Percentiles rank a stretch among this genome's conserved stretches.
phyloP scores from a whole-genome alignment of 441 rosid species.

The Gossypium lobatum region DNA sequence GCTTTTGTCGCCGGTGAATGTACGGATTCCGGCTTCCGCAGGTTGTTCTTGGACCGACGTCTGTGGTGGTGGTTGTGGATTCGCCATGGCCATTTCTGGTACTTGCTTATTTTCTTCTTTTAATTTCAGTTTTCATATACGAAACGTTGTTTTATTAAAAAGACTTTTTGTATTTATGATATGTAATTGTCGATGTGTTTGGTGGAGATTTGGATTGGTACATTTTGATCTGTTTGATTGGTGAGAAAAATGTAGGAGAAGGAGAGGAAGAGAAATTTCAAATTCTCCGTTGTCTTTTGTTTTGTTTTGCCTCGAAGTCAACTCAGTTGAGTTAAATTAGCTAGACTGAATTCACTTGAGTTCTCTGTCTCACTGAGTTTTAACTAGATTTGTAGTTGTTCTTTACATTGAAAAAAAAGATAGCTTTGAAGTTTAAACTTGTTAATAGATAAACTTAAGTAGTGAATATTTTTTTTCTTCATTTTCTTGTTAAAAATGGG shows the following conservation, averaged over 20 bases:
- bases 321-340: neutral
- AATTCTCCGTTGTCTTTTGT: neutral
- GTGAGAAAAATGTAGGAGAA: neutral
- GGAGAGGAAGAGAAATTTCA: neutral
- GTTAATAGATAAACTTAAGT: neutral
- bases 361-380: neutral
- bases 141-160: neutral
- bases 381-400: no score
- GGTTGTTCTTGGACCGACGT: conserved; percentile 68
- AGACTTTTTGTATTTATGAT: neutral
- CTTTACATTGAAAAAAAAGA: no score
- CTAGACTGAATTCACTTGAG: neutral
- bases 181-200: neutral
- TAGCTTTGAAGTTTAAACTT: neutral
- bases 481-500: neutral
- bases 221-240: neutral
- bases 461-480: neutral
- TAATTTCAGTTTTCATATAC: neutral
- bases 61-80: conserved; percentile 93
- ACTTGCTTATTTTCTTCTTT: neutral
- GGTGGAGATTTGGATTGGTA: neutral
- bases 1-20: conserved; percentile 54
- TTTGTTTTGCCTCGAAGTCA: neutral
- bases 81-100: conserved; percentile 95
- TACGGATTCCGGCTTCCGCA: conserved; percentile 31